A percentile compares a stretch with the other conserved stretches of the same genome.
These are phyloP conservation scores for Eucalyptus marginata DNA, from an alignment of 345 rosid genomes.

Conservation along the genomic window DNA sequence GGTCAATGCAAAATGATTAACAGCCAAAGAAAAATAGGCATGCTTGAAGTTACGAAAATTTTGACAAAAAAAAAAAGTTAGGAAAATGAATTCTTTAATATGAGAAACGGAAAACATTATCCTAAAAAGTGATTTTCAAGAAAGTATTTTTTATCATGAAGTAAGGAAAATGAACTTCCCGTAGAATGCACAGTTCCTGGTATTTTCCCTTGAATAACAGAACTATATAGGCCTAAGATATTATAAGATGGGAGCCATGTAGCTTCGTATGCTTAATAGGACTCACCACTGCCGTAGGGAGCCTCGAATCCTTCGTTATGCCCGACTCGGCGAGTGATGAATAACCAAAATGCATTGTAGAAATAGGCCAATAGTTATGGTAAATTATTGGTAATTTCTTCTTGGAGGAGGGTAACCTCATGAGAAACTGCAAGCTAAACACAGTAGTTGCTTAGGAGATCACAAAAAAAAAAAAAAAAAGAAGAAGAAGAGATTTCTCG, in stretches of 20 bases:
- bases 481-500: not conserved
- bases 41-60: too few species aligned
- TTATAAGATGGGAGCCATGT: not conserved
- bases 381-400: not conserved
- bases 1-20: too few species aligned
- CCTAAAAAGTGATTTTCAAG: not conserved
- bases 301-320: slow-evolving; percentile 44
- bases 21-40: too few species aligned
- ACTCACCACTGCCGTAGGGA: slow-evolving; percentile 43
- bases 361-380: not conserved
- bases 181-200: not conserved
- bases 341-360: slow-evolving; percentile 26
- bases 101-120: not conserved
- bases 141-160: too few species aligned
- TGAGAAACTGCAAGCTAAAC: not conserved
- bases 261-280: not conserved
- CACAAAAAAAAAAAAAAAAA: not conserved
- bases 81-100: too few species aligned
- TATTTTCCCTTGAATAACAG: not conserved
- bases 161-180: too few species aligned
- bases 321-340: slow-evolving; percentile 52
- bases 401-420: not conserved
- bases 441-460: not conserved
- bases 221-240: not conserved
- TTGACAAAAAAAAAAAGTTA: too few species aligned